phyloP scores from a whole-genome alignment of 1,284 basidiomycete genomes.

The Boletellus dicymbophilus region DNA sequence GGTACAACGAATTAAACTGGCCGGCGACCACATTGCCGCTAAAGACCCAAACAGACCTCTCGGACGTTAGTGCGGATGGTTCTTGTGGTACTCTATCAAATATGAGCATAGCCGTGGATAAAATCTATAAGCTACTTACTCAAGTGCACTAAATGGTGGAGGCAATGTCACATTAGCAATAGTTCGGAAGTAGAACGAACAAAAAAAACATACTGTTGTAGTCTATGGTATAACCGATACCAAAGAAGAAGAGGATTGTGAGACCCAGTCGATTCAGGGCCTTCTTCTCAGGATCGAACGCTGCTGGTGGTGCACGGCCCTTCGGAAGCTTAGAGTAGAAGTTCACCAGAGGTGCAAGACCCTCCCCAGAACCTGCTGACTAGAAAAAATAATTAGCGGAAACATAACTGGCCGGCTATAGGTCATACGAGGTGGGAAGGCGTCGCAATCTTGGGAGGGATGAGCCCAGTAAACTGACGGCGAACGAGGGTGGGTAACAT shows the following conservation, averaged over 20 bases:
- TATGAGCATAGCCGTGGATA: slow-evolving; percentile 19
- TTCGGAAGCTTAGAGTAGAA: slow-evolving; percentile 96
- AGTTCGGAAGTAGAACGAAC: not conserved
- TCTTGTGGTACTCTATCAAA: slow-evolving; percentile 81
- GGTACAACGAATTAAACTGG: slow-evolving; percentile 23
- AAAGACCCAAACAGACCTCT: slow-evolving; percentile 1
- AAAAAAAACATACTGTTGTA: slow-evolving; percentile 77
- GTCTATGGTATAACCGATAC: slow-evolving; percentile 87
- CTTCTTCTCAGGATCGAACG: slow-evolving; percentile 80
- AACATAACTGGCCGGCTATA: fast-evolving
- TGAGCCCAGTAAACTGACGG: slow-evolving; percentile 78
- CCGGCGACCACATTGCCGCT: slow-evolving; percentile 2
- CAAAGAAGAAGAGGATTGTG: slow-evolving; percentile 76
- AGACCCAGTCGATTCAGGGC: slow-evolving; percentile 77
- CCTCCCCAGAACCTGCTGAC: slow-evolving; percentile 79
- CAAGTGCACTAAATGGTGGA: slow-evolving; percentile 63
- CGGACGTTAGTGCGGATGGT: slow-evolving; percentile 66
- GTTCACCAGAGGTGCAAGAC: slow-evolving; percentile 83
- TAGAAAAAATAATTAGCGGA: slow-evolving; percentile 26
- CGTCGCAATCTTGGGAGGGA: slow-evolving; percentile 95
- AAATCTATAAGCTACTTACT: slow-evolving; percentile 49
- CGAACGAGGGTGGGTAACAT: slow-evolving; percentile 87
- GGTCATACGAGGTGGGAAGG: slow-evolving; percentile 79
- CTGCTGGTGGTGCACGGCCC: slow-evolving; percentile 64
- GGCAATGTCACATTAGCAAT: slow-evolving; percentile 3